Evolutionary conservation across 1,284 basidiomycete genomes (phyloP).

Genomic region (Irpex sp.): DNA sequence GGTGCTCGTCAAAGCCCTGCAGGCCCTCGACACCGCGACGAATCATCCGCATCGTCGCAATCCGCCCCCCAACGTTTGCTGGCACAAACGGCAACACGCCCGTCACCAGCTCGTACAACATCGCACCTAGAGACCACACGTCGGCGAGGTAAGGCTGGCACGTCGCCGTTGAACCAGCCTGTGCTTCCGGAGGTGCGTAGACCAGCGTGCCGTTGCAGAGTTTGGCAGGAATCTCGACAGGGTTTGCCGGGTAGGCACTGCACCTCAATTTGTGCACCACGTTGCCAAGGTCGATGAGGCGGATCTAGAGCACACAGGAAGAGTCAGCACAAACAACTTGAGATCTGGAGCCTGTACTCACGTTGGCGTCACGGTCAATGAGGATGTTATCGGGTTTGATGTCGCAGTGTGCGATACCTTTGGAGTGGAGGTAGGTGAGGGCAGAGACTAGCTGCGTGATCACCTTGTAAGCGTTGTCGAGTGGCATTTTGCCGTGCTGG

Average conservation of each 20-base stretch:
- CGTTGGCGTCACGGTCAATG: neutral
- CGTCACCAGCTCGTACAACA: neutral
- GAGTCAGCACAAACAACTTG: no score
- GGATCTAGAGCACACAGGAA: no score
- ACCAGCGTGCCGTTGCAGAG: no score
- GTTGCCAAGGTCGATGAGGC: neutral
- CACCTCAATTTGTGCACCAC: neutral
- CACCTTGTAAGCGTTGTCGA: neutral
- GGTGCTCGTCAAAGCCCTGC: no score
- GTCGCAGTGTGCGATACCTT: neutral
- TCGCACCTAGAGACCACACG: neutral
- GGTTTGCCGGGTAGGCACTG: neutral
- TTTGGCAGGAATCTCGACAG: neutral
- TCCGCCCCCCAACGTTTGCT: no score
- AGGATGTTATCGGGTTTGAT: neutral
- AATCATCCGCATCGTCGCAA: no score
- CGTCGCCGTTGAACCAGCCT: neutral
- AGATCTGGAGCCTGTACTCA: no score
- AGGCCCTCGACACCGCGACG: no score
- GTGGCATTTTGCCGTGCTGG: neutral
- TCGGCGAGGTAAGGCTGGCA: neutral
- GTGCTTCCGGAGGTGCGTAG: neutral
- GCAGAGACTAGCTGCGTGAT: neutral
- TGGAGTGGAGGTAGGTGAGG: neutral
- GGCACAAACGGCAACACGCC: no score